Evolutionary conservation across 495 filamentous ascomycete genomes (phyloP).

Genomic region (Usnea hakonensis): DNA sequence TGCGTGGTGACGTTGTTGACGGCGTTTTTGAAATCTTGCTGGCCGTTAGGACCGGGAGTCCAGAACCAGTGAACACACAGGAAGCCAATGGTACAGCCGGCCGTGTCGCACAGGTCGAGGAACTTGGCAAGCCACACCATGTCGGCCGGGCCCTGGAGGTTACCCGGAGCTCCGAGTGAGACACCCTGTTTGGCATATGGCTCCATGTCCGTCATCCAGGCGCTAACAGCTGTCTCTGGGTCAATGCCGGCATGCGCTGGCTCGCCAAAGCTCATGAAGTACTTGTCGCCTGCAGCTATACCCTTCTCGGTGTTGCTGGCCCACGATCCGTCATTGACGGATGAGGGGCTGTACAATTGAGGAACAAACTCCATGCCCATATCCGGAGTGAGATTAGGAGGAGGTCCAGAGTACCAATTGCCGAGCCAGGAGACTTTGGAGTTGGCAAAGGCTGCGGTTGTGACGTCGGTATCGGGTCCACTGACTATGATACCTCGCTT

Average conservation of each 20-base stretch:
- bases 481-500: conserved; percentile 20
- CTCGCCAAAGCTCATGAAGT: conserved; percentile 22
- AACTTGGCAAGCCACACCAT: conserved; percentile 17
- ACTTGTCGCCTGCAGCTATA: conserved; percentile 11
- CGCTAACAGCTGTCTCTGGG: conserved; percentile 2
- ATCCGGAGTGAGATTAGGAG: conserved; percentile 4
- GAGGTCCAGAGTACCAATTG: conserved; percentile 21
- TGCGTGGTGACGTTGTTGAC: conserved; percentile 11
- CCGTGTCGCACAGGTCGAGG: conserved; percentile 10
- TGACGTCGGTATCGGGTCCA: background rate
- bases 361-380: conserved; percentile 13
- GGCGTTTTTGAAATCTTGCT: conserved; percentile 15
- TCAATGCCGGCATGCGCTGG: conserved; percentile 5
- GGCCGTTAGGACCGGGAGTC: background rate
- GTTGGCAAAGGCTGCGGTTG: conserved; percentile 12
- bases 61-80: conserved; percentile 20
- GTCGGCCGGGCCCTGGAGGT: conserved; percentile 11
- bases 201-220: conserved; percentile 18
- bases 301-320: conserved; percentile 18
- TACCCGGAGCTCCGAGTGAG: conserved; percentile 17
- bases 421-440: conserved; percentile 21
- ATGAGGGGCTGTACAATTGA: conserved; percentile 16
- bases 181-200: conserved; percentile 19
- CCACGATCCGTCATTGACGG: conserved; percentile 11
- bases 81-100: conserved; percentile 21